Conservation (phyloP, 345 rosid species). For the Corchorus olitorius region DNA sequence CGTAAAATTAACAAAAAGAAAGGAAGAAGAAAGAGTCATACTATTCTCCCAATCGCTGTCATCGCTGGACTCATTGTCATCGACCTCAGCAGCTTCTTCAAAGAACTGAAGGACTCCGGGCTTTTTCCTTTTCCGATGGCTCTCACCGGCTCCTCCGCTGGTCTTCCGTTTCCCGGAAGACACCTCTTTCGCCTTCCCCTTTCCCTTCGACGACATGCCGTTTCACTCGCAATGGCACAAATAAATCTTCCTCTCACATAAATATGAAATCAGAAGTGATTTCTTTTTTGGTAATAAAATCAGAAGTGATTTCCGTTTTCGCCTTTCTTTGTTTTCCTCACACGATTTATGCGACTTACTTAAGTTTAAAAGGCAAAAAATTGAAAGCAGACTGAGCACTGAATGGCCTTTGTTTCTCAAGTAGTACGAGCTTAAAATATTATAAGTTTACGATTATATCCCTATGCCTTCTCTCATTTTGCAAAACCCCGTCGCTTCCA, state of each 20-base stretch:
- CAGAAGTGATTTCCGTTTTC: no score
- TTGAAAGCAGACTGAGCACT: no score
- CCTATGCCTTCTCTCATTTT: background rate
- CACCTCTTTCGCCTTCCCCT: slow-evolving; percentile 49
- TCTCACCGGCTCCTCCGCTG: slow-evolving; percentile 34
- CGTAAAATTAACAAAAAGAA: slow-evolving; percentile 8
- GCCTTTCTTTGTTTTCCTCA: background rate
- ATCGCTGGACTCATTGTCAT: slow-evolving; percentile 44
- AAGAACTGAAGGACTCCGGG: slow-evolving; percentile 64
- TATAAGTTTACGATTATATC: background rate
- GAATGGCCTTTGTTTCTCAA: background rate
- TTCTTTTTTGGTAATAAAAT: background rate
- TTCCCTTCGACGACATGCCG: slow-evolving; percentile 35
- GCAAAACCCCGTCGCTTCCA: background rate
- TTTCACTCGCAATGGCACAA: background rate
- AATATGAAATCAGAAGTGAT: background rate
- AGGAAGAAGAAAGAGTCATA: slow-evolving; percentile 5
- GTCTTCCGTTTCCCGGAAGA: slow-evolving; percentile 43
- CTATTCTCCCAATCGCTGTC: slow-evolving; percentile 42
- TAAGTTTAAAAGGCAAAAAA: no score
- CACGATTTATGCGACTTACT: no score
- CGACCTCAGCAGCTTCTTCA: slow-evolving; percentile 57
- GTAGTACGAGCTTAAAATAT: background rate
- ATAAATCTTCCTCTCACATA: background rate
- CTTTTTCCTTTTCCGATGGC: slow-evolving; percentile 42